Evolutionary conservation across 306 rosid genomes (phyloP).

Genomic region (Spatholobus suberectus): DNA sequence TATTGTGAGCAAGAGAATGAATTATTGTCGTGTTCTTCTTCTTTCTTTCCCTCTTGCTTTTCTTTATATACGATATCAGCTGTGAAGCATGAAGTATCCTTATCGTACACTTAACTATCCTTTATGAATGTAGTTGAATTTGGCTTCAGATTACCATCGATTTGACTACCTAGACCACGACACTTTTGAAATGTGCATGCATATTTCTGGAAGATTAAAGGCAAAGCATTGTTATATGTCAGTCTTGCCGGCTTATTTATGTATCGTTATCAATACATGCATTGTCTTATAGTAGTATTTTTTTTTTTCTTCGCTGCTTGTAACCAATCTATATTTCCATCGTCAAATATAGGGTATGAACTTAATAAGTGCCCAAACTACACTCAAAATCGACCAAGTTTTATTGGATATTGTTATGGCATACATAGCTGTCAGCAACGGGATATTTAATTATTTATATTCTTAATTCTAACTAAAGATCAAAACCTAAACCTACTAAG

Average conservation of each 20-base stretch:
- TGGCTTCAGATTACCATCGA: constrained; percentile 7
- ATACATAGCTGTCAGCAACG: background rate
- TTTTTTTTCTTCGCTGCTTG: background rate
- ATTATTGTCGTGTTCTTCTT: background rate
- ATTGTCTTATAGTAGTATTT: background rate
- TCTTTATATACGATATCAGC: background rate
- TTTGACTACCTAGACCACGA: constrained; percentile 11
- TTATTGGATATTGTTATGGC: background rate
- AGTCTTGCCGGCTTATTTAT: background rate
- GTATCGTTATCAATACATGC: background rate
- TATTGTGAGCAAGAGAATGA: background rate
- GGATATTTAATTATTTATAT: background rate
- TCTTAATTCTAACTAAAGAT: background rate
- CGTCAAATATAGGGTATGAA: background rate
- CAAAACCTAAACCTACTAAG: background rate
- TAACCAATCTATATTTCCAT: background rate
- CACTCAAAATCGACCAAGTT: background rate
- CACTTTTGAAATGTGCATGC: background rate
- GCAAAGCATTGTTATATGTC: constrained; percentile 1
- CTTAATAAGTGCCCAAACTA: too few relatives aligned
- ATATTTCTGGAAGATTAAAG: background rate
- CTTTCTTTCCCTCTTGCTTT: background rate
- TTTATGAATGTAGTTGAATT: constrained; percentile 26
- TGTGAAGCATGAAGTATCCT: background rate
- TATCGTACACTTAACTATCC: constrained; percentile 13